Conservation (phyloP, 352 stramenopile species). For the Pythium utonaiense region DNA sequence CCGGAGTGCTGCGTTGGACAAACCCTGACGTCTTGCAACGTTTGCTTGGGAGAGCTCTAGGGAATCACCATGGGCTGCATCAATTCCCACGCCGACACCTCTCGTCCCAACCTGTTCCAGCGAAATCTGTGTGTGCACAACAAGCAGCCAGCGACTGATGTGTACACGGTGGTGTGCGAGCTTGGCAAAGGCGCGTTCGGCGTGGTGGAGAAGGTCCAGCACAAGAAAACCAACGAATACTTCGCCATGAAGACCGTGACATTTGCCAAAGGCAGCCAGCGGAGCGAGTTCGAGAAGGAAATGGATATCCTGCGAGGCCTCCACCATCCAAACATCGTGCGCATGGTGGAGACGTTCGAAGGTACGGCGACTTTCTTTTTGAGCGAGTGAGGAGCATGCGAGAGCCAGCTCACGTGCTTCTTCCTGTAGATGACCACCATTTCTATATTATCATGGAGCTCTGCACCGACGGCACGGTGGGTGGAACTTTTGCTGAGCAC, state of each 20-base stretch:
- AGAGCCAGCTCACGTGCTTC: background rate
- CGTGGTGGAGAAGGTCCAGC: slow-evolving; percentile 70
- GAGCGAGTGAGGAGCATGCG: no score
- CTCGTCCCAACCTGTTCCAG: slow-evolving; percentile 69
- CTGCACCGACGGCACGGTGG: slow-evolving; percentile 54
- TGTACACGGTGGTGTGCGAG: slow-evolving; percentile 51
- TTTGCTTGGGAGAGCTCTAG: no score
- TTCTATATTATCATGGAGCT: slow-evolving; percentile 89
- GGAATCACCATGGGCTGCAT: slow-evolving; percentile 66
- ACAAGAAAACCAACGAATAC: slow-evolving; percentile 56
- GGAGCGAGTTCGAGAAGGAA: slow-evolving; percentile 71
- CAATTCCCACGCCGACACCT: slow-evolving; percentile 40
- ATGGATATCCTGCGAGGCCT: slow-evolving; percentile 72
- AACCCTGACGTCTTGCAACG: no score
- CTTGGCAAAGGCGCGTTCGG: slow-evolving; percentile 72
- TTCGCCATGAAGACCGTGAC: slow-evolving; percentile 82
- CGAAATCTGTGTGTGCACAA: slow-evolving; percentile 77
- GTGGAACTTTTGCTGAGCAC: background rate
- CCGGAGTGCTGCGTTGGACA: no score
- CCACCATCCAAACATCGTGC: slow-evolving; percentile 80
- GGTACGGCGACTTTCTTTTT: no score
- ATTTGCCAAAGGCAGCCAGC: slow-evolving; percentile 56
- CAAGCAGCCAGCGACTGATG: slow-evolving; percentile 40
- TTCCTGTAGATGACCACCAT: slow-evolving; percentile 39
- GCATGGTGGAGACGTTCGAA: slow-evolving; percentile 79